phyloP scores from a whole-genome alignment of 306 rosid species.

The Cicer pinnatifidum region DNA sequence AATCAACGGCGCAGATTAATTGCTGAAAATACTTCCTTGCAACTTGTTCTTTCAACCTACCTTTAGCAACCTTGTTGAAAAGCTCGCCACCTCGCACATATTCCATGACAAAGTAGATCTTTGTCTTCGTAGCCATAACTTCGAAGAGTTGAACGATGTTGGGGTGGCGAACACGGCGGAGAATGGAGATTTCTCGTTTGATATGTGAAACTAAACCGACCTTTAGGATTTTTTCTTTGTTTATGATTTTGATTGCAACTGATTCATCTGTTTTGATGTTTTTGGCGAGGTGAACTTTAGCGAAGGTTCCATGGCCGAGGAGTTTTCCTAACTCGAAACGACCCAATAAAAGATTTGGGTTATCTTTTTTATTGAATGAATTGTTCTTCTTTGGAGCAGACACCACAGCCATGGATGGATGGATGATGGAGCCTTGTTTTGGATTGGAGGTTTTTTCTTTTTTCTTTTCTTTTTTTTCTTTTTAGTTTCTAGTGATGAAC shows the following conservation, averaged over 20 bases:
- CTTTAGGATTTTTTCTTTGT: slow-evolving; percentile 57
- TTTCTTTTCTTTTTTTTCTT: not conserved
- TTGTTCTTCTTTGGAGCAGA: slow-evolving; percentile 6
- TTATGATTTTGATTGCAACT: slow-evolving; percentile 63
- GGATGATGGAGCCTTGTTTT: not conserved
- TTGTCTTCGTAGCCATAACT: slow-evolving; percentile 67
- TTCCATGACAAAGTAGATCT: slow-evolving; percentile 72
- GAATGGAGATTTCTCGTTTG: slow-evolving; percentile 66
- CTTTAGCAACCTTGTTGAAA: slow-evolving; percentile 61
- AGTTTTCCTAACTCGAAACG: slow-evolving; percentile 59
- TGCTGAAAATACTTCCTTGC: slow-evolving; percentile 69
- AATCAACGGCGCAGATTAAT: slow-evolving; percentile 57
- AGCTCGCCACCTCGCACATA: slow-evolving; percentile 66
- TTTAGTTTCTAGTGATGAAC: slow-evolving; percentile 28
- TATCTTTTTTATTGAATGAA: slow-evolving; percentile 30
- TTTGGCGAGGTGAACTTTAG: slow-evolving; percentile 62
- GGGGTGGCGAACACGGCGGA: slow-evolving; percentile 71
- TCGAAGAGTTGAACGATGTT: slow-evolving; percentile 67
- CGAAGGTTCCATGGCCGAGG: slow-evolving; percentile 68
- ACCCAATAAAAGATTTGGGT: slow-evolving; percentile 38
- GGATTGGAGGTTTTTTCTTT: not conserved
- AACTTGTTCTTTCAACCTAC: slow-evolving; percentile 53
- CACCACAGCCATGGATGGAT: slow-evolving; percentile 47
- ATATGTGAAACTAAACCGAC: slow-evolving; percentile 56
- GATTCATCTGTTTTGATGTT: slow-evolving; percentile 54